phyloP scores from a whole-genome alignment of 2,329 filamentous ascomycete species.

The Rutstroemia sp. region DNA sequence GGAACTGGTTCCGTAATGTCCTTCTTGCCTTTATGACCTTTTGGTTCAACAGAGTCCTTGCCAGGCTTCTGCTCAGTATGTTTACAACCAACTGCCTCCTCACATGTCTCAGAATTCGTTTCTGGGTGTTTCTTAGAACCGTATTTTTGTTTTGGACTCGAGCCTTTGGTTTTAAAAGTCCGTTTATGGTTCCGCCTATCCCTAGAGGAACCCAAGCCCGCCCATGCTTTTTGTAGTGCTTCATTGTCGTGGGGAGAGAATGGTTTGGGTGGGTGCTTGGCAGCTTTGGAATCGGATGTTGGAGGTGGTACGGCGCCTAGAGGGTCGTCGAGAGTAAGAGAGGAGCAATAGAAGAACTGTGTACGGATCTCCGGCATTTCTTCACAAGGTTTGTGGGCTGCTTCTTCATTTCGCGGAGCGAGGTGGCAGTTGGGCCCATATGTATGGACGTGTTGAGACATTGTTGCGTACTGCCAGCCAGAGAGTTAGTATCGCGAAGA shows the following conservation, averaged over 20 bases:
- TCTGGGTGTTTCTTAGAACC: neutral
- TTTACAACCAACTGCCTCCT: neutral
- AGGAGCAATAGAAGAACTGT: constrained; percentile 81
- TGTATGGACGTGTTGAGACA: constrained; percentile 26
- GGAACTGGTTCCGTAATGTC: neutral
- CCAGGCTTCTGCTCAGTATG: neutral
- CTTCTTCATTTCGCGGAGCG: constrained; percentile 6
- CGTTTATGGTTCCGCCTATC: constrained; percentile 41
- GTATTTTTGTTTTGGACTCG: too few species aligned
- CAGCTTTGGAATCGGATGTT: constrained; percentile 41
- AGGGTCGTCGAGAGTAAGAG: constrained; percentile 79
- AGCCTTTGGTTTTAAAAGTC: constrained; percentile 6
- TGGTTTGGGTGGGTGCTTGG: constrained; percentile 60
- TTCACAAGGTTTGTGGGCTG: constrained; percentile 23
- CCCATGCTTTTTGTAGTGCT: constrained; percentile 72
- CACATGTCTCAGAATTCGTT: neutral
- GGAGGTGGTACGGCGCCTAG: constrained; percentile 58
- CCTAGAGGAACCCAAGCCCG: constrained; percentile 45
- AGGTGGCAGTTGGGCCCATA: constrained; percentile 28
- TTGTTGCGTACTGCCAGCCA: constrained; percentile 10
- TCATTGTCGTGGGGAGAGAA: constrained; percentile 76
- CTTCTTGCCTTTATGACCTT: neutral
- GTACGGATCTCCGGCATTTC: constrained; percentile 53
- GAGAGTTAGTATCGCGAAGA: neutral
- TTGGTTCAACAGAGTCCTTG: neutral